Evolutionary conservation across 352 stramenopile genomes (phyloP).

Genomic region (Aphanomyces stellatus): DNA sequence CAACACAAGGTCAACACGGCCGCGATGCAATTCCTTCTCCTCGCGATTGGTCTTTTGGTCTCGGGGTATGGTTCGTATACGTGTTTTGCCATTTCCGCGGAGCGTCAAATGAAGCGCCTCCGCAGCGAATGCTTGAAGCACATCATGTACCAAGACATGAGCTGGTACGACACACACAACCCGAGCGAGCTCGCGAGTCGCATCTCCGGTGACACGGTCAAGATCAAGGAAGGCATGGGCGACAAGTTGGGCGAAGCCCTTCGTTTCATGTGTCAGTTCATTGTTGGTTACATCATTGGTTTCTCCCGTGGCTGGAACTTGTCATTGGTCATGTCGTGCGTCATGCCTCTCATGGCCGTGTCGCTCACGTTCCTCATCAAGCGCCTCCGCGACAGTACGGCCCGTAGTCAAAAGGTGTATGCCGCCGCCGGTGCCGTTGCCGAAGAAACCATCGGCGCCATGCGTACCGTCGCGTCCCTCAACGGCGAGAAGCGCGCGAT

Average conservation of each 20-base stretch:
- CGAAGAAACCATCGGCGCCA: constrained; percentile 37
- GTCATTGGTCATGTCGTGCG: constrained; percentile 30
- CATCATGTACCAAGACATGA: constrained; percentile 38
- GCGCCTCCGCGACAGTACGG: constrained; percentile 19
- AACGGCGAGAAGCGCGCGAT: constrained; percentile 35
- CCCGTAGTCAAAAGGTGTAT: constrained; percentile 36
- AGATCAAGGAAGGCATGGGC: constrained; percentile 41
- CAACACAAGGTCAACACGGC: constrained; percentile 26
- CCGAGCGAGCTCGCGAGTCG: constrained; percentile 29
- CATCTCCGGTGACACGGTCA: constrained; percentile 29
- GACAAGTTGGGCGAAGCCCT: constrained; percentile 33
- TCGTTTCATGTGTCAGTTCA: constrained; percentile 27
- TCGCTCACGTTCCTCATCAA: constrained; percentile 34
- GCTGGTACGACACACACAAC: constrained; percentile 37
- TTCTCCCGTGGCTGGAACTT: constrained; percentile 37
- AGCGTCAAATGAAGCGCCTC: constrained; percentile 40
- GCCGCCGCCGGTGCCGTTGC: constrained; percentile 37
- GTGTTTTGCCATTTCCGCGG: constrained; percentile 28
- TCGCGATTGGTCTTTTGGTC: constrained; percentile 32
- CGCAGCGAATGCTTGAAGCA: constrained; percentile 27
- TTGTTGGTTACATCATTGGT: constrained; percentile 34
- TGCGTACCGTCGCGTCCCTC: constrained; percentile 31
- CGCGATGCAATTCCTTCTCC: constrained; percentile 26
- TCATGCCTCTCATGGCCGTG: constrained; percentile 29
- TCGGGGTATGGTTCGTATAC: constrained; percentile 31